Evolutionary conservation across 768 basidiomycete species (phyloP), one percentile per base, ranked within the genome.

Genomic region (Lentinus tigrinus): DNA sequence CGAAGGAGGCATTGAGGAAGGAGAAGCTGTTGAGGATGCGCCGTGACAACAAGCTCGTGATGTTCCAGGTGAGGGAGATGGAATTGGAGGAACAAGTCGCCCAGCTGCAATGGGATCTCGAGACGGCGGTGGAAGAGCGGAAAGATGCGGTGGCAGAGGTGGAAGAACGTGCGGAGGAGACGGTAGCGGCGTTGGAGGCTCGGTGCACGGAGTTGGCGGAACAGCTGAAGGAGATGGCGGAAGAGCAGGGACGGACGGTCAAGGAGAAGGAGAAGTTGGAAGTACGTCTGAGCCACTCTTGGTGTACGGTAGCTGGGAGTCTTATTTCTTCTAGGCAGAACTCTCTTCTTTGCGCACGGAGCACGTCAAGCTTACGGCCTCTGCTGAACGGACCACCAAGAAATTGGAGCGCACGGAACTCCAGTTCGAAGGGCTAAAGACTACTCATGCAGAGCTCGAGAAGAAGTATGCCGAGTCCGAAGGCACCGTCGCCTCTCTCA

Each of bases 11-110:
- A 16, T 70, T 77, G 46, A 75, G 88, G 61, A 72, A 72, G 60
- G 88, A 89, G 73, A 84, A 82, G 52, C 64, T 89, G 34, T 76
- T 81, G 50, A 71, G 81, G 44, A 62, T 88, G 37, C 85, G 87
- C 65, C 75, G 88, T 55, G 89, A 93, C 58, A 83, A 76, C 65
- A 81, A 81, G 67, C 79, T 91, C 51, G 81, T 78, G n/a, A 78
- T 83, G 71, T 91, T 88, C 65, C 85, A 87, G 69, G 77, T 77
- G 19, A 77, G 77, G 49, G 89, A 90, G 63, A 73, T 75, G 14
- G 85, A 85, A 62, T 70, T 89, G 46, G 84, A 88, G 64, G 67
- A 72, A 40, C 78, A 76, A 58, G 69, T 88, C 9, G 75, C 72
- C 23, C 77, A 81, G 37, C 65, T 85, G n/a, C 80, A 85, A 68